These are phyloP conservation scores for Ceratobasidium theobromae DNA, from an alignment of 1,284 basidiomycete species.

Conservation along the genomic window DNA sequence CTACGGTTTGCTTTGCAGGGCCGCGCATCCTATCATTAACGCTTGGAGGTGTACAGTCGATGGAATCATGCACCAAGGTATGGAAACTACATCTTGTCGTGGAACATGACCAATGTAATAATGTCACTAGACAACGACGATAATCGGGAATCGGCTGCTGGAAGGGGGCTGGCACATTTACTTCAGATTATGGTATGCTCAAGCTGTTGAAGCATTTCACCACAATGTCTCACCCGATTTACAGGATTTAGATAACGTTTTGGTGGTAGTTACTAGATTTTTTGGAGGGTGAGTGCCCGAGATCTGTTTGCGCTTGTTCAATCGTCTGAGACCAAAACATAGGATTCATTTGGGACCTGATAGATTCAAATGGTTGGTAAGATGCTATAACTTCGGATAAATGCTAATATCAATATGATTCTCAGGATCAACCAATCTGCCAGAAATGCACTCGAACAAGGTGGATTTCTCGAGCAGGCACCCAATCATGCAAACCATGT, in stretches of 20 bases:
- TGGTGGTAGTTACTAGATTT: conserved; percentile 56
- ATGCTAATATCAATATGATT: not conserved
- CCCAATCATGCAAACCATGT: not conserved
- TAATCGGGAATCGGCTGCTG: conserved; percentile 89
- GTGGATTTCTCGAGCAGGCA: conserved; percentile 34
- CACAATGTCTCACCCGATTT: conserved; percentile 37
- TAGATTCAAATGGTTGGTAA: conserved; percentile 30
- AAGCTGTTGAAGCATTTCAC: not conserved
- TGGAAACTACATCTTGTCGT: not conserved
- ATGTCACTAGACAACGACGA: conserved; percentile 79
- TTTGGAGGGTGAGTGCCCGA: conserved; percentile 34
- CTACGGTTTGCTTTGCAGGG: conserved; percentile 45
- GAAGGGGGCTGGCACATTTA: conserved; percentile 81
- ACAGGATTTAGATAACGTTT: conserved; percentile 62
- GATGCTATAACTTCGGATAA: not conserved
- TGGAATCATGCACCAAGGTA: conserved; percentile 71
- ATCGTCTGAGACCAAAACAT: not conserved
- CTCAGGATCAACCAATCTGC: conserved; percentile 36
- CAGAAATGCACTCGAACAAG: conserved; percentile 36
- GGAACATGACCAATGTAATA: not conserved
- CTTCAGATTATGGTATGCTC: conserved; percentile 74
- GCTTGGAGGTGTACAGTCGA: conserved; percentile 80
- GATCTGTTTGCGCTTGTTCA: not conserved
- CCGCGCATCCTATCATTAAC: conserved; percentile 86
- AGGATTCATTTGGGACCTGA: conserved; percentile 36